Evolutionary conservation across 2,329 filamentous ascomycete genomes (phyloP).

Genomic region (Talaromyces verruculosus): DNA sequence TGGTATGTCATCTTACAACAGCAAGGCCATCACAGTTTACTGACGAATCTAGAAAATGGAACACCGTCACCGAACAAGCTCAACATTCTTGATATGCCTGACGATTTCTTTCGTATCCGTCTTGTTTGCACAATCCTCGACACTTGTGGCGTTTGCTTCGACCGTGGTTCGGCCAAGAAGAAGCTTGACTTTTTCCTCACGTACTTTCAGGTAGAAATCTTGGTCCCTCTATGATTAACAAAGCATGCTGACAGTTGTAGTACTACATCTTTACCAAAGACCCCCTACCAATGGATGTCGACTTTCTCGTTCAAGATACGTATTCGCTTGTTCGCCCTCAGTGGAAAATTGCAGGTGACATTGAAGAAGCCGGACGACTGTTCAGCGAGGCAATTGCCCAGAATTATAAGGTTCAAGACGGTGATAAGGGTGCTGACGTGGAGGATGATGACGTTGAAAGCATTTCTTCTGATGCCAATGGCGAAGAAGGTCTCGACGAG

Average conservation of each 20-base stretch:
- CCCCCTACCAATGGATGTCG: slow-evolving; percentile 89
- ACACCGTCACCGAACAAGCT: slow-evolving; percentile 75
- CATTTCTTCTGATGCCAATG: slow-evolving; percentile 72
- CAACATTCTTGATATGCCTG: slow-evolving; percentile 79
- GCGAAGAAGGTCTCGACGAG: slow-evolving; percentile 73
- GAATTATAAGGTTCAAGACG: slow-evolving; percentile 78
- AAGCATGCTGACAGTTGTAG: slow-evolving; percentile 42
- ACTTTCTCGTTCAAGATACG: slow-evolving; percentile 93
- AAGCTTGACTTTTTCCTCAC: slow-evolving; percentile 97
- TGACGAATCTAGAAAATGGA: slow-evolving; percentile 58
- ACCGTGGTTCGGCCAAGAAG: slow-evolving; percentile 88
- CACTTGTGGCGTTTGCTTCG: slow-evolving; percentile 94
- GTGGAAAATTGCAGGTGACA: slow-evolving; percentile 80
- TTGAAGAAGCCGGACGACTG: slow-evolving; percentile 77
- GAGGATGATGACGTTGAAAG: slow-evolving; percentile 75
- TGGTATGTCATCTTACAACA: slow-evolving; percentile 46
- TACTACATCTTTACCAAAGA: slow-evolving; percentile 95
- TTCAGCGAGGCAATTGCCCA: slow-evolving; percentile 87
- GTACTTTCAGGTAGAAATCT: slow-evolving; percentile 71
- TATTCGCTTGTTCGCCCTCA: slow-evolving; percentile 82
- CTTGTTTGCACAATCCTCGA: slow-evolving; percentile 86
- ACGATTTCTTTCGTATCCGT: slow-evolving; percentile 95
- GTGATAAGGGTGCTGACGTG: slow-evolving; percentile 66
- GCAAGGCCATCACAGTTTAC: not conserved
- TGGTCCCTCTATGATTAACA: not conserved